Conservation (phyloP, 257 asterid species). For the Ehretia macrophylla region DNA sequence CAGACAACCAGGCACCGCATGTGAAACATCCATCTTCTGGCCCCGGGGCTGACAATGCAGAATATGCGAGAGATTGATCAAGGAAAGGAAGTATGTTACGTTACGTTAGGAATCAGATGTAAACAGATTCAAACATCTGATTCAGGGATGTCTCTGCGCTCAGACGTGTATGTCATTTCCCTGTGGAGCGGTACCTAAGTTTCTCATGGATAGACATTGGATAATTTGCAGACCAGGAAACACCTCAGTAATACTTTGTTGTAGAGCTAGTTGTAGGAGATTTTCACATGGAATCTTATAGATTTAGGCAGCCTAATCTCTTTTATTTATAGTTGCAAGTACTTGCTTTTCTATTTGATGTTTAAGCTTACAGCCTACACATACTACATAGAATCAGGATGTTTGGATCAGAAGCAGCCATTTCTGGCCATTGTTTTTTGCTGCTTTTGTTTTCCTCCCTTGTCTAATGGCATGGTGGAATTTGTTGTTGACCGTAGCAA, state of each 20-base stretch:
- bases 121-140: neutral
- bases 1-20: slow-evolving; percentile 37
- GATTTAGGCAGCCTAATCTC: neutral
- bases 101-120: no score
- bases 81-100: neutral
- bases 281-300: neutral
- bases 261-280: neutral
- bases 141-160: neutral
- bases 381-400: no score
- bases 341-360: neutral
- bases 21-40: slow-evolving; percentile 11
- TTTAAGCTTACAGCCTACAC: neutral
- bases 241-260: neutral
- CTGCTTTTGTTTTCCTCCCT: no score
- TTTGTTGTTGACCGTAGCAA: no score
- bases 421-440: no score
- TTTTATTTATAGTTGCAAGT: neutral
- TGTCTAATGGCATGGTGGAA: no score
- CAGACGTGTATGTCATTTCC: neutral
- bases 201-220: neutral
- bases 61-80: neutral
- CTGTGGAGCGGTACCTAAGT: neutral
- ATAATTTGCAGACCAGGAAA: neutral
- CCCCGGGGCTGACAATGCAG: neutral
- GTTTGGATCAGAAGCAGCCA: no score